Conservation (phyloP, 2,329 filamentous ascomycete genomes). For the Calonectria fujianensis region DNA sequence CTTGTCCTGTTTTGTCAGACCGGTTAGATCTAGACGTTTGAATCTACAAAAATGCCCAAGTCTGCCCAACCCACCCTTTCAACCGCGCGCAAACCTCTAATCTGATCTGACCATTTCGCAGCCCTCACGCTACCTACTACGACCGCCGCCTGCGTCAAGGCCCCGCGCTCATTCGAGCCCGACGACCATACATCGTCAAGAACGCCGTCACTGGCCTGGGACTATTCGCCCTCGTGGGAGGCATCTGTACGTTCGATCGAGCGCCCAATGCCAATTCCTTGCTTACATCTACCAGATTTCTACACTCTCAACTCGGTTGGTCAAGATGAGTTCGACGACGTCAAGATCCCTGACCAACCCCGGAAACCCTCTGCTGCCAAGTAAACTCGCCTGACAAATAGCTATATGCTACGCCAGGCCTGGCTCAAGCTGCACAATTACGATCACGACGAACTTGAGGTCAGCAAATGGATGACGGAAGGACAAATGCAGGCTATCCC, state of each 20-base stretch:
- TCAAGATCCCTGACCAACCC: constrained; percentile 88
- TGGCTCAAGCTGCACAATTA: constrained; percentile 9
- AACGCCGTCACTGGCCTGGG: constrained; percentile 89
- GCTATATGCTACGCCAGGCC: neutral
- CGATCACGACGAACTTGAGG: constrained; percentile 15
- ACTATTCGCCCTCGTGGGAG: constrained; percentile 84
- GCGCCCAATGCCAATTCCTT: constrained; percentile 16
- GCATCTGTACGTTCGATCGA: constrained; percentile 86
- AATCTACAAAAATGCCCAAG: constrained; percentile 49
- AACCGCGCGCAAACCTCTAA: constrained; percentile 27
- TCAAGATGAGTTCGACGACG: constrained; percentile 97
- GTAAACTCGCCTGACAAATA: constrained; percentile 44
- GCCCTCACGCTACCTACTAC: constrained; percentile 85
- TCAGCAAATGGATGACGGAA: constrained; percentile 34
- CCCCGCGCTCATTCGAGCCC: constrained; percentile 91
- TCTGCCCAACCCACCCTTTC: constrained; percentile 43
- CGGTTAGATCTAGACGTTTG: neutral
- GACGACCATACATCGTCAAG: constrained; percentile 93
- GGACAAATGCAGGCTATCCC: constrained; percentile 41
- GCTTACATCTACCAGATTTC: constrained; percentile 65
- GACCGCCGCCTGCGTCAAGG: constrained; percentile 90
- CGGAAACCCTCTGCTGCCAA: constrained; percentile 65
- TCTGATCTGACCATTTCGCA: constrained; percentile 55
- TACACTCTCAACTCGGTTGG: constrained; percentile 88
- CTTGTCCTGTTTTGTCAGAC: neutral